Percentiles rank a stretch among this genome's conserved stretches.
These are phyloP conservation scores for sorghum (Sorghum bicolor) DNA, from an alignment of 176 grass and related monocot genomes.

Conservation along the genomic window Sorghum_bicolor_NCBIv3 NC_012872.2:15106501-15107000, in stretches of 20 bases:
- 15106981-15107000: not conserved
- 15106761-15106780: not conserved
- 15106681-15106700: not conserved
- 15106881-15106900: not conserved
- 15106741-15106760: not conserved
- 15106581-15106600: not conserved
- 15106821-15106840: not conserved
- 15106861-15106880: not conserved
- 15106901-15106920: not conserved
- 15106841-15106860: not conserved
- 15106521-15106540: not conserved
- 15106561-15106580: not conserved
- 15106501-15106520: not conserved
- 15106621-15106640: no score
- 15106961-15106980: not conserved
- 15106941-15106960: not conserved
- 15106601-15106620: not conserved
- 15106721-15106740: not conserved
- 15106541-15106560: not conserved
- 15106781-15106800: not conserved
- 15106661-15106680: no score
- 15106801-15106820: not conserved
- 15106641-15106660: no score
- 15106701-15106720: not conserved
- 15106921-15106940: not conserved